Percentiles rank a stretch among this genome's conserved stretches.
These are phyloP conservation scores for Pseudisothecium myosuroides DNA, from an alignment of 225 moss, liverwort and hornwort species.

Conservation along the genomic window DNA sequence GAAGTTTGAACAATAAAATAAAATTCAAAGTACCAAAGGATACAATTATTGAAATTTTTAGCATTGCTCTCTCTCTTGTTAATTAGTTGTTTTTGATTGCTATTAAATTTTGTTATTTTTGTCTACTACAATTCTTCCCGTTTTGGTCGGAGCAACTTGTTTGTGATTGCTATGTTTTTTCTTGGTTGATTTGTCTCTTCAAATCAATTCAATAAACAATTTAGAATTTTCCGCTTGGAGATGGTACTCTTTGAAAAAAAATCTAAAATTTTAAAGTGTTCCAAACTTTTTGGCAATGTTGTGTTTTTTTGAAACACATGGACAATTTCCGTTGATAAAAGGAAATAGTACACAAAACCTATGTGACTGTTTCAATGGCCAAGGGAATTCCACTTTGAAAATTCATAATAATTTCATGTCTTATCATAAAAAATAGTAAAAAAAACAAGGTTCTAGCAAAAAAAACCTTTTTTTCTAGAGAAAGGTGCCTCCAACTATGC, in stretches of 20 bases:
- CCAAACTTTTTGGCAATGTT: not conserved
- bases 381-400: accelerated
- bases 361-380: too few species aligned
- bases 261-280: not conserved
- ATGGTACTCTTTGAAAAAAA: not conserved
- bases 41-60: not conserved
- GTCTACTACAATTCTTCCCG: accelerated
- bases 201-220: not conserved
- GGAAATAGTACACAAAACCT: too few species aligned
- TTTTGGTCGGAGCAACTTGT: not conserved
- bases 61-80: accelerated
- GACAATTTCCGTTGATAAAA: too few species aligned
- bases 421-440: too few species aligned
- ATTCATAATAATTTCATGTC: not conserved
- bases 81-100: too few species aligned
- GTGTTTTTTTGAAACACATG: too few species aligned
- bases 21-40: not conserved
- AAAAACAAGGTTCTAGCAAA: too few species aligned
- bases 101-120: too few species aligned
- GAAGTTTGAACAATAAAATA: not conserved
- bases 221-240: accelerated
- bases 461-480: too few species aligned
- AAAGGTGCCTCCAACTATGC: not conserved
- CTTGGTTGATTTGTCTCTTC: not conserved
- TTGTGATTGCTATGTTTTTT: not conserved